phyloP scores from a whole-genome alignment of 176 grass and related monocot species.

The Musa itinerans region DNA sequence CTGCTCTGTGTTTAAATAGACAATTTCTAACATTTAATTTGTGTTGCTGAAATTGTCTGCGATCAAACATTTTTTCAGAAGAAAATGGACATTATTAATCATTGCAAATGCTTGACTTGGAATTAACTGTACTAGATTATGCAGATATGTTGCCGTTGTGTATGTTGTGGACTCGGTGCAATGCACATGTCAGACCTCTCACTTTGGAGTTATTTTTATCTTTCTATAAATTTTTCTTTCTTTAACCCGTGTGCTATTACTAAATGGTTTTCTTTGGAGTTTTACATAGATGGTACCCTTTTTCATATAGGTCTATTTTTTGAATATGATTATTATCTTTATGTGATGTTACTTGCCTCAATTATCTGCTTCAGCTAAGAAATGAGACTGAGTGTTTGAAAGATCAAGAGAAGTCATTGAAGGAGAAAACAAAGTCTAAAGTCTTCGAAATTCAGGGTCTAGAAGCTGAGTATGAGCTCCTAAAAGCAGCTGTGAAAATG shows the following conservation, averaged over 20 bases:
- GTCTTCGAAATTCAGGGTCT: neutral
- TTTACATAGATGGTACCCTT: neutral
- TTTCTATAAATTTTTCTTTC: neutral
- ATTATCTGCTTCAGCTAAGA: neutral
- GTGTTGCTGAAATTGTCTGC: too few species aligned
- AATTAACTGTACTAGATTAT: too few species aligned
- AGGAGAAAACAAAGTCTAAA: neutral
- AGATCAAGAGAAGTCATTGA: conserved; percentile 4
- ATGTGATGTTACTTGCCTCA: neutral
- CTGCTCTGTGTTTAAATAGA: too few species aligned
- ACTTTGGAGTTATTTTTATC: too few species aligned
- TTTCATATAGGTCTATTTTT: neutral
- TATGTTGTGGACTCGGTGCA: neutral
- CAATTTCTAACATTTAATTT: too few species aligned
- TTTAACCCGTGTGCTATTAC: neutral
- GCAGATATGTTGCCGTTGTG: neutral
- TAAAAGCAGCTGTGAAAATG: conserved; percentile 8
- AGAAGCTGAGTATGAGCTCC: conserved; percentile 2
- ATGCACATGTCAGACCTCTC: neutral
- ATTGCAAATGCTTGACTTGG: too few species aligned
- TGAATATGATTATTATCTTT: neutral
- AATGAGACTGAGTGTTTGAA: neutral
- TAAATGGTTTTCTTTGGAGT: neutral
- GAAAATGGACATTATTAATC: too few species aligned
- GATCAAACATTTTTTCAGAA: too few species aligned